Percentiles rank a stretch among this genome's conserved stretches.
Evolutionary conservation across 2,329 filamentous ascomycete genomes (phyloP).

Genomic region (Aspergillus sojae): DNA sequence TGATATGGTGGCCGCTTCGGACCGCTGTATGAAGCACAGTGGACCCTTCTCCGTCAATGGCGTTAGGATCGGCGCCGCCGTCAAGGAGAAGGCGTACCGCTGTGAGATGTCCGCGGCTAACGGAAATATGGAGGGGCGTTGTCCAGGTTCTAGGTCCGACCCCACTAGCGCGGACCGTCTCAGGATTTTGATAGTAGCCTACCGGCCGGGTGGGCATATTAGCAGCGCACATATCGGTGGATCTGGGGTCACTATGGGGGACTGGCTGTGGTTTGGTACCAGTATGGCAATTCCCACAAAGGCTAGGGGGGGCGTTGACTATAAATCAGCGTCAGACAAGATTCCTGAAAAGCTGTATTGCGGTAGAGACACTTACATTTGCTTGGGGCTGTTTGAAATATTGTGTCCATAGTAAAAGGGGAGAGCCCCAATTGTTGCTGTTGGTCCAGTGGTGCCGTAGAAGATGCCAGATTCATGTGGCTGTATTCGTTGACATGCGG

Average conservation of each 20-base stretch:
- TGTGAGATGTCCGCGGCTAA: conserved; percentile 4
- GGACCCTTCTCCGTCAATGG: conserved; percentile 2
- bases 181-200: not conserved
- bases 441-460: not conserved
- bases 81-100: conserved; percentile 4
- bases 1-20: not conserved
- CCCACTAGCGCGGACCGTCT: not conserved
- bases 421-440: not conserved
- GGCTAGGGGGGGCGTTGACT: not conserved
- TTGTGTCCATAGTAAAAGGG: not conserved
- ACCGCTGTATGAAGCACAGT: conserved; percentile 5
- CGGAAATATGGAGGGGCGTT: conserved; percentile 6
- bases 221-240: not conserved
- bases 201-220: not conserved
- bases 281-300: not conserved
- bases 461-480: not conserved
- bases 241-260: not conserved
- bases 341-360: not conserved
- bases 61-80: conserved; percentile 3
- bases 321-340: not conserved
- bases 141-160: not conserved
- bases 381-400: not conserved
- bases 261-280: not conserved
- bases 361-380: not conserved
- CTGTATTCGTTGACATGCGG: not conserved